Evolutionary conservation across 305 asterid genomes (phyloP).

Genomic region (Coffea humblotiana): DNA sequence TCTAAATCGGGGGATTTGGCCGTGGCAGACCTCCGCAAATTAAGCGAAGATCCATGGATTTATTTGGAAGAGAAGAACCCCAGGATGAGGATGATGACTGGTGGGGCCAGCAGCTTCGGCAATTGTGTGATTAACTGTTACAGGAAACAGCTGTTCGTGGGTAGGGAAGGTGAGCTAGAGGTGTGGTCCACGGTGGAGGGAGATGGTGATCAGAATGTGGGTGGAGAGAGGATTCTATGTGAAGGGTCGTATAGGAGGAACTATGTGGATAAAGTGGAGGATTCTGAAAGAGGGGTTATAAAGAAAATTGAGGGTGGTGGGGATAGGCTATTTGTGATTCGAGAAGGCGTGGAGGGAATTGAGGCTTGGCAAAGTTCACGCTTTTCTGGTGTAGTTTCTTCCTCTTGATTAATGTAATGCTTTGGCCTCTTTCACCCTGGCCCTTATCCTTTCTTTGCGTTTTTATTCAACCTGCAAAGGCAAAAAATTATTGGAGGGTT

Average conservation of each 20-base stretch:
- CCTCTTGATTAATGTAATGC: conserved; percentile 31
- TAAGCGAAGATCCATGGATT: conserved; percentile 88
- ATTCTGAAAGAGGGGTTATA: conserved; percentile 68
- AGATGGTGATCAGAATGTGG: conserved; percentile 16
- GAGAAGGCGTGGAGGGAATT: conserved; percentile 82
- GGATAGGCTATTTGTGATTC: conserved; percentile 75
- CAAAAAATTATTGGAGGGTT: conserved; percentile 26
- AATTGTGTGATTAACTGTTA: conserved; percentile 59
- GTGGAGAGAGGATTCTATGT: conserved; percentile 32
- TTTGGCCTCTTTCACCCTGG: neutral
- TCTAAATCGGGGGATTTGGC: conserved; percentile 93
- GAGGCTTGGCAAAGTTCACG: conserved; percentile 92
- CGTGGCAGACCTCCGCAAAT: conserved; percentile 70
- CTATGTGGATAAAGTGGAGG: conserved; percentile 68
- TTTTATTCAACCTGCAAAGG: neutral
- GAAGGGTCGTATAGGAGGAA: conserved; percentile 79
- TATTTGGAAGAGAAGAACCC: conserved; percentile 86
- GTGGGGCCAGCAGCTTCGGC: conserved; percentile 37
- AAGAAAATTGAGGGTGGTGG: conserved; percentile 91
- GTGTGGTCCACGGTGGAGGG: conserved; percentile 82
- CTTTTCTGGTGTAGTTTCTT: conserved; percentile 55
- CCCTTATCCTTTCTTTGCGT: neutral
- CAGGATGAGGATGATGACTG: conserved; percentile 61
- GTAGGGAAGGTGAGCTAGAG: conserved; percentile 84
- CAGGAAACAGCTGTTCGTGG: conserved; percentile 70